phyloP scores from a whole-genome alignment of 768 basidiomycete species.

The Mycena vulgaris region DNA sequence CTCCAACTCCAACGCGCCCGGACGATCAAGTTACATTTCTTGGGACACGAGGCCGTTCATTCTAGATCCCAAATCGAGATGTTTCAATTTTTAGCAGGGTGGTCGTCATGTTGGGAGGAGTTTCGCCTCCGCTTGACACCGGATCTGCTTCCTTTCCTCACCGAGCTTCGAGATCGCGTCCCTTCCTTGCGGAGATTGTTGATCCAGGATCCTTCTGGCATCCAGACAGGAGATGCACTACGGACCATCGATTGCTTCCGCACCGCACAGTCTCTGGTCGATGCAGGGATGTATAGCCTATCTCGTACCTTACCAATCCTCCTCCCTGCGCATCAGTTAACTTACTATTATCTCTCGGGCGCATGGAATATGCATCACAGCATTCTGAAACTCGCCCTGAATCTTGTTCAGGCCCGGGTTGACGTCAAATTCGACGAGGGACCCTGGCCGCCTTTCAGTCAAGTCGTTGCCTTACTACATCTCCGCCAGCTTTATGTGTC shows the following conservation, averaged over 20 bases:
- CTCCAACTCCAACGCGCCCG: conserved; percentile 6
- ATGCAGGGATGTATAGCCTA: not conserved
- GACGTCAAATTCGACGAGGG: not conserved
- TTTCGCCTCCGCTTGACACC: conserved; percentile 11
- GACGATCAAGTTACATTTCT: not conserved
- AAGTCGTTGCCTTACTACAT: not conserved
- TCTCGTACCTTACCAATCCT: not conserved
- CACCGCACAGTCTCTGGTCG: conserved; percentile 2
- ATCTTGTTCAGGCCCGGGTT: conserved; percentile 8
- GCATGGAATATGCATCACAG: not conserved
- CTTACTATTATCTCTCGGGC: not conserved
- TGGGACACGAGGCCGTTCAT: not conserved
- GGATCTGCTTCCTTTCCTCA: not conserved
- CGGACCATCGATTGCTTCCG: conserved; percentile 10
- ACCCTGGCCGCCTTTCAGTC: not conserved
- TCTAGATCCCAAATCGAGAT: not conserved
- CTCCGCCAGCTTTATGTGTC: not conserved
- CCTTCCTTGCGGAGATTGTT: not conserved
- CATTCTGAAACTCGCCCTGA: not conserved
- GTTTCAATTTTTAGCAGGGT: not conserved
- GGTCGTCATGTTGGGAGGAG: conserved; percentile 11
- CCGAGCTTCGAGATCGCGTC: not conserved
- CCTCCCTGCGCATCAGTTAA: not conserved
- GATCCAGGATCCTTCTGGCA: not conserved
- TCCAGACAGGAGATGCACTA: not conserved